phyloP scores from a whole-genome alignment of 306 rosid genomes.

The Psophocarpus tetragonolobus region DNA sequence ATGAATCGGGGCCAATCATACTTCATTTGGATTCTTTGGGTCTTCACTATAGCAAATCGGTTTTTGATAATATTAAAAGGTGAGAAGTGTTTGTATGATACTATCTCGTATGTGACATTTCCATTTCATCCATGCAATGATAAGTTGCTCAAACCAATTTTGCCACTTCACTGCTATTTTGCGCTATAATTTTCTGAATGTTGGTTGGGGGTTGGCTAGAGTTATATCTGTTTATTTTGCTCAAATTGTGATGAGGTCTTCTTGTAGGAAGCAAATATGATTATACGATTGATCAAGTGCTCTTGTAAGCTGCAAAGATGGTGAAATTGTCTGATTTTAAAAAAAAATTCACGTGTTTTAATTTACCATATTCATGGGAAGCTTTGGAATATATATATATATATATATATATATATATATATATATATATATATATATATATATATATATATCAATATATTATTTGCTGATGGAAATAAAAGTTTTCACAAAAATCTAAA shows the following conservation, averaged over 20 bases:
- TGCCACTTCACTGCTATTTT: neutral
- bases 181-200: neutral
- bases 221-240: neutral
- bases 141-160: slow-evolving; percentile 16
- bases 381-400: slow-evolving; percentile 27
- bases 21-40: slow-evolving; percentile 93
- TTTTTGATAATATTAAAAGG: slow-evolving; percentile 82
- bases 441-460: neutral
- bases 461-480: slow-evolving; percentile 7
- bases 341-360: neutral
- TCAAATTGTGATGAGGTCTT: neutral
- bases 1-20: slow-evolving; percentile 82
- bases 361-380: neutral
- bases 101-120: slow-evolving; percentile 20
- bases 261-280: neutral
- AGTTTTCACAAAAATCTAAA: neutral
- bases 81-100: slow-evolving; percentile 40
- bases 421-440: no score
- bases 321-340: neutral
- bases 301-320: neutral
- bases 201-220: slow-evolving; percentile 21
- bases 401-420: no score
- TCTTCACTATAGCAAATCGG: slow-evolving; percentile 75
- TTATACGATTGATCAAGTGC: neutral
- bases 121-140: neutral